These are phyloP conservation scores for Schizophyllum commune DNA, from an alignment of 1,284 basidiomycete genomes.

Conservation along the genomic window DNA sequence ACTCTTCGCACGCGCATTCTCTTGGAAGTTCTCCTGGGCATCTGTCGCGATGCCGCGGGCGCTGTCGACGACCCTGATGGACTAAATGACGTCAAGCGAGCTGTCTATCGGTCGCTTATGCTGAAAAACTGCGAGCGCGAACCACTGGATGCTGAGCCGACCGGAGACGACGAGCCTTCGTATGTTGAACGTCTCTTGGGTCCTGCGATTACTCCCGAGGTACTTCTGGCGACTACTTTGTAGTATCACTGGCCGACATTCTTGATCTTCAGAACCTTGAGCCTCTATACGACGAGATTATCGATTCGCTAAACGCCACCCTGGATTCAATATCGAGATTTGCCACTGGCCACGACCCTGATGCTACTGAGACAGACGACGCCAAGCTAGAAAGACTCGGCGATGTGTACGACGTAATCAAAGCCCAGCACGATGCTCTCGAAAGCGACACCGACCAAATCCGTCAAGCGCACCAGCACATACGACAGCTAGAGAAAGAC, in stretches of 20 bases:
- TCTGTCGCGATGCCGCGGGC: background rate
- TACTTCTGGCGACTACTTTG: background rate
- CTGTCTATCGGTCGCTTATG: background rate
- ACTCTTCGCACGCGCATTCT: too few relatives aligned
- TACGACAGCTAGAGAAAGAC: slow-evolving; percentile 1
- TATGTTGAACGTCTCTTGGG: background rate
- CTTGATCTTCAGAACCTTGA: background rate
- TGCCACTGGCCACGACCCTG: background rate
- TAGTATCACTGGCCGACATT: too few relatives aligned
- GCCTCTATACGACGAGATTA: background rate
- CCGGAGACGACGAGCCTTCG: background rate
- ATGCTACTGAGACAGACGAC: background rate
- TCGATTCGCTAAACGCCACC: background rate
- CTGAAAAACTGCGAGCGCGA: background rate
- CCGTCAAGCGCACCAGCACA: background rate
- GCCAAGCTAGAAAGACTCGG: background rate
- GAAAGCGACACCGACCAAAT: background rate
- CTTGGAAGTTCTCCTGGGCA: background rate
- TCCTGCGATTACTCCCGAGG: background rate
- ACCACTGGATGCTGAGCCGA: background rate
- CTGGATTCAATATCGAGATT: background rate
- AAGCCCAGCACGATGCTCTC: background rate
- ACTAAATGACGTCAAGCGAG: background rate
- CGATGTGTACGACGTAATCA: background rate
- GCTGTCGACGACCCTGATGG: background rate